These are phyloP conservation scores for Acer yangbiense DNA, from an alignment of 345 rosid genomes.

Conservation along the genomic window DNA sequence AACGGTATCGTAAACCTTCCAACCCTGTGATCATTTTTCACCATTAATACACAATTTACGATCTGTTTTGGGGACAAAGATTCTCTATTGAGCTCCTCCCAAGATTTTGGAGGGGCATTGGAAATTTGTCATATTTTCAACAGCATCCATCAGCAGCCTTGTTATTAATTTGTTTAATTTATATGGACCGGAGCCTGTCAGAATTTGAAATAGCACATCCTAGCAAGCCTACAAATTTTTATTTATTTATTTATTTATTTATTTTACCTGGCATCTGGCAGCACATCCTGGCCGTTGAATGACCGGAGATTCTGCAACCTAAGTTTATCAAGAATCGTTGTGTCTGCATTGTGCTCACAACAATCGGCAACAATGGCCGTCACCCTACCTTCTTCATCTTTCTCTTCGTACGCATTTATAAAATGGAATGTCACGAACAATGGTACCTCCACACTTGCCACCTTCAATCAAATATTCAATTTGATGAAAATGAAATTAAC, in stretches of 20 bases:
- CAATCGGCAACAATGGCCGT: constrained; percentile 77
- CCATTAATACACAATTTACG: neutral
- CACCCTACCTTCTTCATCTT: constrained; percentile 74
- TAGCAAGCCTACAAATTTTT: no score
- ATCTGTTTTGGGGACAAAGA: neutral
- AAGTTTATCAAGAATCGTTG: constrained; percentile 75
- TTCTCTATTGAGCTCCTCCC: neutral
- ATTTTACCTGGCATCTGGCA: constrained; percentile 81
- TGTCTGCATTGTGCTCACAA: constrained; percentile 83
- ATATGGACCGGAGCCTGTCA: no score
- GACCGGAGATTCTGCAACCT: constrained; percentile 78
- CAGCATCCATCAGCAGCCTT: no score
- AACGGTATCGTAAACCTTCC: constrained; percentile 90
- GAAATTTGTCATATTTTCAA: no score
- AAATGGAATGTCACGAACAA: constrained; percentile 84
- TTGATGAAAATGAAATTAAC: no score
- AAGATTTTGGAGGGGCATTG: no score
- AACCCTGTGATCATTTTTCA: constrained; percentile 47
- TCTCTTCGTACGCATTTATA: constrained; percentile 92
- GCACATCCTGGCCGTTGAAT: constrained; percentile 55
- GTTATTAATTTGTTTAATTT: no score
- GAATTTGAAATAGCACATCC: no score
- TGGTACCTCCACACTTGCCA: constrained; percentile 94
- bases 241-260: accelerated
- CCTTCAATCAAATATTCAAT: constrained; percentile 40